These are phyloP conservation scores for Kalmanozyma brasiliensis DNA, from an alignment of 1,284 basidiomycete genomes.

Conservation along the genomic window DNA sequence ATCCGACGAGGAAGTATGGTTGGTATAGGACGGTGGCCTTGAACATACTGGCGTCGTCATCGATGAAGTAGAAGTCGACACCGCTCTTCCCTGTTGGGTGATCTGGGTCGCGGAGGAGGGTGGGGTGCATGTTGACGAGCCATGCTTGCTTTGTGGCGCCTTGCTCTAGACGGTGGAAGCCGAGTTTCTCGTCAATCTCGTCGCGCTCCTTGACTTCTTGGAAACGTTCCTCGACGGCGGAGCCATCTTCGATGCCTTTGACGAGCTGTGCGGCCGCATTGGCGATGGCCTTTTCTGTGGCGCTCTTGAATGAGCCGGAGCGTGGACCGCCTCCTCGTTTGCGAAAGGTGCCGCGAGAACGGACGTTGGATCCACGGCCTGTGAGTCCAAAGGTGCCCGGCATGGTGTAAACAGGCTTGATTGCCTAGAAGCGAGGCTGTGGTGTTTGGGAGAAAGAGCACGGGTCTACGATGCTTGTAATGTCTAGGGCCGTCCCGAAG, in stretches of 20 bases:
- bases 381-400: conserved; percentile 48
- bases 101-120: conserved; percentile 78
- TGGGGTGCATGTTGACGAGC: conserved; percentile 99
- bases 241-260: conserved; percentile 61
- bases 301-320: conserved; percentile 41
- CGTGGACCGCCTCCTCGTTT: conserved; percentile 42
- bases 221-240: conserved; percentile 64
- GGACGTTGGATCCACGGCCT: conserved; percentile 39
- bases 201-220: conserved; percentile 71
- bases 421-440: background rate
- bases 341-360: conserved; percentile 43
- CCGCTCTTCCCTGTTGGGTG: conserved; percentile 71
- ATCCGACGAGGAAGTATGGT: conserved; percentile 92
- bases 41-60: conserved; percentile 96
- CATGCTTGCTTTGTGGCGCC: conserved; percentile 72
- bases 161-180: conserved; percentile 73
- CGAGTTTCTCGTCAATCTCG: conserved; percentile 91
- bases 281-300: conserved; percentile 50
- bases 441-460: background rate
- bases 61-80: conserved; percentile 97
- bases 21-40: conserved; percentile 92
- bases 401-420: conserved; percentile 16
- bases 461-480: background rate
- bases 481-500: background rate
- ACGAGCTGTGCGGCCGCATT: conserved; percentile 46